Percentiles rank a stretch among this genome's conserved stretches.
phyloP scores from a whole-genome alignment of 2,329 filamentous ascomycete genomes.

The Colletotrichum sublineola region DNA sequence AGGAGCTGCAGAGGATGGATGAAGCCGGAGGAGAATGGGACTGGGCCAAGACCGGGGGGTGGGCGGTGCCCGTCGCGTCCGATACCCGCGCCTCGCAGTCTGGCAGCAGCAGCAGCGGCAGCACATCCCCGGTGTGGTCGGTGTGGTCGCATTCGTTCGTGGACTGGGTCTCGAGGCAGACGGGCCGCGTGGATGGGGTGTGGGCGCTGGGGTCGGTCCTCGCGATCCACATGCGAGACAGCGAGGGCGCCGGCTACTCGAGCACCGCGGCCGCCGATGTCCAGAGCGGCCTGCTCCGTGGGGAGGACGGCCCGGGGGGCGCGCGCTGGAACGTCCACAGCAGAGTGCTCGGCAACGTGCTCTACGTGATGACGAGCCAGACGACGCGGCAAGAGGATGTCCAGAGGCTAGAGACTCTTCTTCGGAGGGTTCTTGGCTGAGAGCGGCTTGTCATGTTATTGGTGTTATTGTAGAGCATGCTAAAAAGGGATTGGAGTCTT shows the following conservation, averaged over 20 bases:
- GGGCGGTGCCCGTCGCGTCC: background rate
- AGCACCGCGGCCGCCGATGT: constrained; percentile 61
- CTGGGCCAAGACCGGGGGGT: constrained; percentile 64
- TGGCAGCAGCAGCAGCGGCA: too few relatives aligned
- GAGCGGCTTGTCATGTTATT: background rate
- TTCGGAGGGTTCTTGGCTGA: background rate
- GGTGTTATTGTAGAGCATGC: background rate
- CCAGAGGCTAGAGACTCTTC: constrained; percentile 52
- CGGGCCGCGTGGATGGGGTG: constrained; percentile 69
- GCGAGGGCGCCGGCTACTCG: constrained; percentile 60
- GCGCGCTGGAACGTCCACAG: constrained; percentile 64
- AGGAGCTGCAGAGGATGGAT: constrained; percentile 71
- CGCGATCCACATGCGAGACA: constrained; percentile 68
- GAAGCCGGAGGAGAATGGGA: constrained; percentile 68
- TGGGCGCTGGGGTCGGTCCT: constrained; percentile 83
- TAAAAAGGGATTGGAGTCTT: background rate
- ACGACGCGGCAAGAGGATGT: constrained; percentile 52
- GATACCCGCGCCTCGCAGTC: background rate
- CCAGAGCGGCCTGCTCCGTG: constrained; percentile 47
- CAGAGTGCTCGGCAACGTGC: constrained; percentile 68
- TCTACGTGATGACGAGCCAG: constrained; percentile 71
- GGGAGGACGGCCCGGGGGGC: background rate
- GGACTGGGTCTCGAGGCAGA: constrained; percentile 66
- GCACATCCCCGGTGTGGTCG: constrained; percentile 67
- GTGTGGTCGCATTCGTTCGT: constrained; percentile 77